Conservation (phyloP, 2,329 filamentous ascomycete species). For the Helicocarpus griseus region DNA sequence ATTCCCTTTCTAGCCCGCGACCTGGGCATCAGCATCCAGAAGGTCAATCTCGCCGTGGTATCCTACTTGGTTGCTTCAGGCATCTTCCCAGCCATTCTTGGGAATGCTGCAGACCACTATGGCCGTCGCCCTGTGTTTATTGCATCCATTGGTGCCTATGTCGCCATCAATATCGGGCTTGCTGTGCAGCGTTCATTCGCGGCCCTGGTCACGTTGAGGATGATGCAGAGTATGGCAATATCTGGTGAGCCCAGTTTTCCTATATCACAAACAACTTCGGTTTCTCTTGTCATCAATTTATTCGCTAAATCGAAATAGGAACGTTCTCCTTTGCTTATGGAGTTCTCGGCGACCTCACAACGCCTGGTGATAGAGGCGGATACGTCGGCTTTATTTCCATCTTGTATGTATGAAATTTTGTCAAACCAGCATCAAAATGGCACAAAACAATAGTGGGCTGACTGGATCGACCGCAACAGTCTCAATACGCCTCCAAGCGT, state of each 20-base stretch:
- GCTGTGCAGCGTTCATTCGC: conserved; percentile 27
- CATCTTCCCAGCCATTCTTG: conserved; percentile 22
- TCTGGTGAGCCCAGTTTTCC: no score
- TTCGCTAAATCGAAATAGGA: conserved; percentile 11
- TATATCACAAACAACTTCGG: no score
- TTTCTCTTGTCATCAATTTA: no score
- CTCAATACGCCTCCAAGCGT: conserved; percentile 14
- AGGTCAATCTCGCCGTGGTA: conserved; percentile 23
- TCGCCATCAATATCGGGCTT: conserved; percentile 31
- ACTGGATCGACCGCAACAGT: not conserved
- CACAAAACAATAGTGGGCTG: no score
- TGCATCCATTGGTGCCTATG: conserved; percentile 21
- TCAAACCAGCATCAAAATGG: no score
- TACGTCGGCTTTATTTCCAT: conserved; percentile 21
- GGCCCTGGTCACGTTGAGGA: conserved; percentile 28
- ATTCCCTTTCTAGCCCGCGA: conserved; percentile 16
- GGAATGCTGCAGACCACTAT: conserved; percentile 21
- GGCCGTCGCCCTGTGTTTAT: conserved; percentile 25
- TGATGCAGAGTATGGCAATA: conserved; percentile 25
- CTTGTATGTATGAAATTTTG: no score
- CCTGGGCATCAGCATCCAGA: conserved; percentile 13
- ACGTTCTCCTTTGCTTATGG: conserved; percentile 23
- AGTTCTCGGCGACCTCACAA: conserved; percentile 24
- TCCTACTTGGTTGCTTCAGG: conserved; percentile 22
- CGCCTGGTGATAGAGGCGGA: conserved; percentile 21